Evolutionary conservation across 495 filamentous ascomycete species (phyloP).

Genomic region (Glonium stellatum): DNA sequence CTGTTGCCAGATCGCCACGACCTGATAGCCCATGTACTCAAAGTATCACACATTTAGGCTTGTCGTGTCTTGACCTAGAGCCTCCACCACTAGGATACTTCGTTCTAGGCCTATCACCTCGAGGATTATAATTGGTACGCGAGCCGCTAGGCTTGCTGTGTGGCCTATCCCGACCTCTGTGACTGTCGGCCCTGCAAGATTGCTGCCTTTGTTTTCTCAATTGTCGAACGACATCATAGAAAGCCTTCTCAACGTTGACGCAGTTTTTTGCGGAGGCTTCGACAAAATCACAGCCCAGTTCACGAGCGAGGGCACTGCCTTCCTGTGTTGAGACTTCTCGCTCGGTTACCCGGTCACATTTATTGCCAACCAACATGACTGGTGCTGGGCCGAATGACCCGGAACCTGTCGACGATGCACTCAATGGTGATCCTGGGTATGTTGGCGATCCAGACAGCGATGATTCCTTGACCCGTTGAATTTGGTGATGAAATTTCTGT

Average conservation of each 20-base stretch:
- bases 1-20: background rate
- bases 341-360: constrained; percentile 92
- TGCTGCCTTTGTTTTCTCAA: constrained; percentile 58
- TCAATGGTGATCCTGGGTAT: constrained; percentile 62
- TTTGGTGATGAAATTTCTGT: constrained; percentile 91
- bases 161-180: background rate
- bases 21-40: constrained; percentile 2
- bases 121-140: background rate
- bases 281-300: constrained; percentile 93
- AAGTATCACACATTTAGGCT: constrained; percentile 21
- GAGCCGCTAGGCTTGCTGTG: background rate
- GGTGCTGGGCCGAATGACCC: constrained; percentile 63
- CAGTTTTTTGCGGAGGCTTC: constrained; percentile 99
- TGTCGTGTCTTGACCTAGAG: constrained; percentile 1
- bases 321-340: constrained; percentile 95
- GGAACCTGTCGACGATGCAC: constrained; percentile 52
- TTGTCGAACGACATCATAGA: constrained; percentile 93
- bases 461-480: constrained; percentile 94
- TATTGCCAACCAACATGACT: constrained; percentile 98
- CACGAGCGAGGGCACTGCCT: constrained; percentile 82
- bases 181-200: background rate
- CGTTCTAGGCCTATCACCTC: background rate
- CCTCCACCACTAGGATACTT: too few species aligned
- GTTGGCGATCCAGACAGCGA: constrained; percentile 65
- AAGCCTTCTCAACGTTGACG: constrained; percentile 97